phyloP scores from a whole-genome alignment of 208 protist species.

The Strigomonas culicis region DNA sequence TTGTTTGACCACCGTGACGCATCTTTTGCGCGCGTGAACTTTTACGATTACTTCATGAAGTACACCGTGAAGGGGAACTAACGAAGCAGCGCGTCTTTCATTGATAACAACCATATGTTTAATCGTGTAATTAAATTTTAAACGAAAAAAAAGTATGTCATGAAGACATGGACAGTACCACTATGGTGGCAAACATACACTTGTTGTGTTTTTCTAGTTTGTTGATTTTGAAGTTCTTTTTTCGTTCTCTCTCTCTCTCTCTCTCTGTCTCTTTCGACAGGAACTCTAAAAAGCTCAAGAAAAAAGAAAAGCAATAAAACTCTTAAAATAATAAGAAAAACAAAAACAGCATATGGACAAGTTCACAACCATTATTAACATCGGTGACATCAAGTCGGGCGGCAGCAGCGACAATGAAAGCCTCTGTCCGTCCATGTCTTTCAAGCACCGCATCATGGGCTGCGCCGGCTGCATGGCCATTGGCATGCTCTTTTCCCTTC shows the following conservation, averaged over 20 bases:
- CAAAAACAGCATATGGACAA: too few relatives aligned
- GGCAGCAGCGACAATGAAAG: constrained; percentile 31
- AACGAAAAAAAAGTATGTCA: too few relatives aligned
- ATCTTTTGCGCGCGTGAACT: constrained; percentile 30
- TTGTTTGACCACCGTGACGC: constrained; percentile 44
- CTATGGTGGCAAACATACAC: too few relatives aligned
- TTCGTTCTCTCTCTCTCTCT: background rate
- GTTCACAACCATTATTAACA: constrained; percentile 1
- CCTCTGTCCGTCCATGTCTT: constrained; percentile 77
- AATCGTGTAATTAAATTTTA: too few relatives aligned
- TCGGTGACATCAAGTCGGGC: background rate
- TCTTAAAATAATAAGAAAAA: too few relatives aligned
- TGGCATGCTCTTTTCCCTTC: constrained; percentile 49
- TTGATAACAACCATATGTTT: too few relatives aligned
- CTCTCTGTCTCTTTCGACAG: background rate
- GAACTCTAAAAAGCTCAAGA: background rate
- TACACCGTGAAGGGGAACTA: constrained; percentile 41
- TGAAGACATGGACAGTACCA: too few relatives aligned
- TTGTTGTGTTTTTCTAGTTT: background rate
- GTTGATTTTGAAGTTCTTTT: background rate
- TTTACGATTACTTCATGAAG: constrained; percentile 60
- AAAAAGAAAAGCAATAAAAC: background rate
- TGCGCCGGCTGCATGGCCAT: constrained; percentile 45
- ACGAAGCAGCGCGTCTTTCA: too few relatives aligned
- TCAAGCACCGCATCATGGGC: constrained; percentile 66